These are phyloP conservation scores for Heliocybe sulcata DNA, from an alignment of 1,284 basidiomycete genomes.

Conservation along the genomic window DNA sequence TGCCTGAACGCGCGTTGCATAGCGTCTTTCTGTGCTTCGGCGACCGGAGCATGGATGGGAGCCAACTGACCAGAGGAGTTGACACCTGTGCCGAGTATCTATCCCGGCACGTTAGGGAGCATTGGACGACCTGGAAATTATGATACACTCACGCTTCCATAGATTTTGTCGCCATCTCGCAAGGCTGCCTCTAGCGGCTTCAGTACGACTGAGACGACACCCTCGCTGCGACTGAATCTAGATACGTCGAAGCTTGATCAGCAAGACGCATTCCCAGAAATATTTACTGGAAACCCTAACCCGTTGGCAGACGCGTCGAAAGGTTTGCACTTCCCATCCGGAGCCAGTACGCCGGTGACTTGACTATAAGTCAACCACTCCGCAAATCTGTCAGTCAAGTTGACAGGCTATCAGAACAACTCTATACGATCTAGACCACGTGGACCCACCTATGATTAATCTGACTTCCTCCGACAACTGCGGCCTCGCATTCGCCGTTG, in stretches of 20 bases:
- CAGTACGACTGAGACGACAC: constrained; percentile 16
- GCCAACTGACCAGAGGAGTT: constrained; percentile 28
- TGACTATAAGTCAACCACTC: constrained; percentile 5
- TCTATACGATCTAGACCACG: not conserved
- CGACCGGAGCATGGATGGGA: constrained; percentile 30
- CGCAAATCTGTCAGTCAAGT: constrained; percentile 29
- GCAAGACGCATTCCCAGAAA: not conserved
- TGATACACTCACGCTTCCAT: constrained; percentile 14
- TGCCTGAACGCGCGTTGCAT: constrained; percentile 24
- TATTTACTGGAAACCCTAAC: not conserved
- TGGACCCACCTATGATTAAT: not conserved
- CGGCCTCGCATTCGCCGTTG: constrained; percentile 38
- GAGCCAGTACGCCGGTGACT: constrained; percentile 1
- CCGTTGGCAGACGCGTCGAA: constrained; percentile 3
- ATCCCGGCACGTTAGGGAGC: not conserved
- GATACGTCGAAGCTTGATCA: not conserved
- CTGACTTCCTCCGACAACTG: constrained; percentile 31
- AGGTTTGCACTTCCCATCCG: constrained; percentile 1
- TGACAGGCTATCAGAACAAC: constrained; percentile 14
- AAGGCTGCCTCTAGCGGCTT: constrained; percentile 18
- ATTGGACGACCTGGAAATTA: not conserved
- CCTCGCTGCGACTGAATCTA: constrained; percentile 19
- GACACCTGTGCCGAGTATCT: not conserved
- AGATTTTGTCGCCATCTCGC: constrained; percentile 20
- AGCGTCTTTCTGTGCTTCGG: constrained; percentile 25